A percentile compares a stretch with the other conserved stretches of the same genome.
phyloP scores from a whole-genome alignment of 768 basidiomycete species.

The Serendipita sp. region DNA sequence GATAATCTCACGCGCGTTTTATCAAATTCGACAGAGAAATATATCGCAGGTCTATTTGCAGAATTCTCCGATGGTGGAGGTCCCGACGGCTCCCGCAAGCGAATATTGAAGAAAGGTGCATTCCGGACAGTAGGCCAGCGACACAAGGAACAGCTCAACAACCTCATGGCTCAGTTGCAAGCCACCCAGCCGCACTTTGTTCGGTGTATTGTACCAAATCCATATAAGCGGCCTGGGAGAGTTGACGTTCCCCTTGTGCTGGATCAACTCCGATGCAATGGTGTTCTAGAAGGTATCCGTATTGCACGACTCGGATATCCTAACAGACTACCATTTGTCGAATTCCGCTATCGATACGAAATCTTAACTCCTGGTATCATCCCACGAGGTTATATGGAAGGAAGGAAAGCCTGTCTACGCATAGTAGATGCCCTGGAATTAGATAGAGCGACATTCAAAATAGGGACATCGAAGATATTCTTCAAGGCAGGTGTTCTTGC shows the following conservation, averaged over 20 bases:
- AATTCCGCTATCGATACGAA: slow-evolving; percentile 95
- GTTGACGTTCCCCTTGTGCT: slow-evolving; percentile 89
- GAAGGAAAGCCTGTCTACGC: slow-evolving; percentile 77
- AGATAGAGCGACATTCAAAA: slow-evolving; percentile 68
- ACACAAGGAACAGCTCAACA: slow-evolving; percentile 87
- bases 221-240: slow-evolving; percentile 74
- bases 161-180: slow-evolving; percentile 79
- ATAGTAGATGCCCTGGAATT: slow-evolving; percentile 85
- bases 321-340: slow-evolving; percentile 89
- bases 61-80: slow-evolving; percentile 46
- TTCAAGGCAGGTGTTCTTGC: slow-evolving; percentile 98
- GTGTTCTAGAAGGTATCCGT: slow-evolving; percentile 96
- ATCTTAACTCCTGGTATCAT: slow-evolving; percentile 87
- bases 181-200: slow-evolving; percentile 97
- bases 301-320: slow-evolving; percentile 96
- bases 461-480: slow-evolving; percentile 95
- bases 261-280: slow-evolving; percentile 93
- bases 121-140: slow-evolving; percentile 92
- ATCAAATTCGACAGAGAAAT: slow-evolving; percentile 63
- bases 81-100: slow-evolving; percentile 24
- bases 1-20: slow-evolving; percentile 87
- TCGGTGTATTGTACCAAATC: slow-evolving; percentile 92
- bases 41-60: slow-evolving; percentile 67
- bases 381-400: slow-evolving; percentile 94
- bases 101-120: slow-evolving; percentile 80